These are phyloP conservation scores for Penicillium palitans DNA, from an alignment of 2,329 filamentous ascomycete genomes.

Conservation along the genomic window DNA sequence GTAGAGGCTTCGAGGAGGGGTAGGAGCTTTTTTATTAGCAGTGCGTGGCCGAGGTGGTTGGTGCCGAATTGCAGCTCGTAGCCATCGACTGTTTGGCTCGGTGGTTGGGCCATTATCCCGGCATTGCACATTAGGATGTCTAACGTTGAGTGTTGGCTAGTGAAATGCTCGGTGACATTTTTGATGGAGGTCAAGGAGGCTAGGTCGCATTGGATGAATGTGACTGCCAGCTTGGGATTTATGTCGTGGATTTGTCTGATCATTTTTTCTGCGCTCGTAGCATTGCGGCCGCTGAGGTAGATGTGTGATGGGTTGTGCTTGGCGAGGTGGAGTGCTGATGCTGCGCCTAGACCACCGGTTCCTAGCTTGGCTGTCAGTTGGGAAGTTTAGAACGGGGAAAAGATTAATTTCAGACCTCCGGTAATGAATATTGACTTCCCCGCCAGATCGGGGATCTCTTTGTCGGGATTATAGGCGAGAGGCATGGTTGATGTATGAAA, in stretches of 20 bases:
- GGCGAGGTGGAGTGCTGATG: constrained; percentile 42
- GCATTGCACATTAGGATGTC: constrained; percentile 52
- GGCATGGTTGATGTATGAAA: not conserved
- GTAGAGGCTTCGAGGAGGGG: constrained; percentile 19
- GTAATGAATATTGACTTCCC: constrained; percentile 52
- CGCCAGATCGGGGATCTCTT: constrained; percentile 40
- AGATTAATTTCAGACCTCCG: constrained; percentile 35
- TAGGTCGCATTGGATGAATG: constrained; percentile 49
- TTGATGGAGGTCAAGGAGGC: constrained; percentile 47
- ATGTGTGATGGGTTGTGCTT: constrained; percentile 42
- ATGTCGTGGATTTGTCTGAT: constrained; percentile 39
- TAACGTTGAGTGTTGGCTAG: constrained; percentile 35
- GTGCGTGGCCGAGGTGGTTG: constrained; percentile 54
- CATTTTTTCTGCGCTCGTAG: constrained; percentile 34
- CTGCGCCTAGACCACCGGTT: constrained; percentile 47
- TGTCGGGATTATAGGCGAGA: constrained; percentile 31
- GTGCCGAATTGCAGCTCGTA: constrained; percentile 54
- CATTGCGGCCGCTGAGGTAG: constrained; percentile 38
- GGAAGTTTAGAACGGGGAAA: not conserved
- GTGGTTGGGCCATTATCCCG: constrained; percentile 46
- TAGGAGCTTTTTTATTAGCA: constrained; percentile 44
- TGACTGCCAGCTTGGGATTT: constrained; percentile 26
- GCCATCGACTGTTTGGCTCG: constrained; percentile 45
- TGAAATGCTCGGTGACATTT: constrained; percentile 43
- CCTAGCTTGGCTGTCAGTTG: constrained; percentile 6